Evolutionary conservation across 306 rosid genomes (phyloP), one percentile per base, ranked within the genome.

Genomic region (Rosa persica): DNA sequence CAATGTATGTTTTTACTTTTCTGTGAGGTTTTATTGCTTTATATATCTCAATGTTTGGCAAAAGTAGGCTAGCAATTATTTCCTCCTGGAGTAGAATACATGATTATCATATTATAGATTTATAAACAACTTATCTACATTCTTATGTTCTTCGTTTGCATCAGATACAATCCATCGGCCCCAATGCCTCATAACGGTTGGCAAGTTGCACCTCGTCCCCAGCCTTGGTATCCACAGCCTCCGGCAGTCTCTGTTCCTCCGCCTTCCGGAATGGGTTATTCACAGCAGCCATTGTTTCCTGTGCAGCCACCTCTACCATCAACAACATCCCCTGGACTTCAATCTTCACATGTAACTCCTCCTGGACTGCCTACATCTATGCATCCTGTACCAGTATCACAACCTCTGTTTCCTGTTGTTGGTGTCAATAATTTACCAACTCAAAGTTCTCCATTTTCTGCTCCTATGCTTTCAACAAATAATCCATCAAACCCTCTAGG

Each of bases 401-500:
- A 96, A 76, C 99, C 99, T n/a, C 82, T 96, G 82, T 96, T 96
- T 83, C 99, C 99, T 30, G 96, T 95, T 85, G 92, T 90, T 89
- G 92, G 90, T 72, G 89, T 80, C 81, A 92, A 85, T 82, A 86
- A 79, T 75, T 70, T 85, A 8, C 70, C 92, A 15, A n/a, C 85
- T 30, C 98, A 86, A 82, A 89, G 84, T 81, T 85, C 96, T 38
- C 84, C 96, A 36, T 89, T 86, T 86, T 84, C 99, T 57, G 72
- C 88, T 72, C 75, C 92, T 6, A 79, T 84, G 64, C 85, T 90
- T 66, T 72, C 96, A 67, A 81, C 93, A 30, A 82, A 85, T 86
- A 82, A 86, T 58, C 79, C 93, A 16, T 76, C 89, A 73, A 81
- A 81, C 47, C 78, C 89, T 54, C 83, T 89, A 17, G 86, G 85